A percentile compares a stretch with the other conserved stretches of the same genome.
phyloP scores from a whole-genome alignment of 164 flowering plant species.

The Vitis vinifera region ASM3070453v1 NC_081809.1:22692001-22692500 shows the following conservation, averaged over 20 bases:
- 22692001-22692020: no score
- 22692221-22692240: background rate
- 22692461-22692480: slow-evolving; percentile 19
- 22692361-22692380: slow-evolving; percentile 40
- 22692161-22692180: background rate
- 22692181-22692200: background rate
- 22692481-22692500: slow-evolving; percentile 15
- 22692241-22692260: background rate
- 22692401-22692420: slow-evolving; percentile 62
- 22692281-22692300: background rate
- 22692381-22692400: slow-evolving; percentile 69
- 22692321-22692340: slow-evolving; percentile 56
- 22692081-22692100: no score
- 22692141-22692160: no score
- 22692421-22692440: slow-evolving; percentile 52
- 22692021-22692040: no score
- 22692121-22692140: no score
- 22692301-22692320: slow-evolving; percentile 21
- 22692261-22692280: background rate
- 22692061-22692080: no score
- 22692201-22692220: background rate
- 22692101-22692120: no score
- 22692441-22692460: slow-evolving; percentile 35
- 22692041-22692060: no score
- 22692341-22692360: slow-evolving; percentile 34